Conservation (phyloP, 306 rosid species). For the Dalbergia cochinchinensis region DNA sequence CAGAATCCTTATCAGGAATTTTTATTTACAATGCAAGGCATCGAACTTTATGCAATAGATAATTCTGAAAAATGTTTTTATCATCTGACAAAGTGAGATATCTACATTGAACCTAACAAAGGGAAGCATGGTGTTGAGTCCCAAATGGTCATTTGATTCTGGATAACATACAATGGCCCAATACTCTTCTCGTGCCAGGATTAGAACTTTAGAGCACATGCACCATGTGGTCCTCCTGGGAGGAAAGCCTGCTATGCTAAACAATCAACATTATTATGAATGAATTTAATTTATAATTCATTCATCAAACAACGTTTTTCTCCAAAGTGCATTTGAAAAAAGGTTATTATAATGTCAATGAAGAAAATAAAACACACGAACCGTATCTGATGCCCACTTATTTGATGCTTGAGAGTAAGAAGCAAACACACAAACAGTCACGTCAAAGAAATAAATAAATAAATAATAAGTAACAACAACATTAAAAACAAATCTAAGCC, state of each 20-base stretch:
- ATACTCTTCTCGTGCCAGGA: constrained; percentile 47
- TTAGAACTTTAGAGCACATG: constrained; percentile 48
- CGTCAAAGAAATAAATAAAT: too few relatives aligned
- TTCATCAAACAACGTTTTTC: neutral
- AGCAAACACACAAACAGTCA: neutral
- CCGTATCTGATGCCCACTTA: constrained; percentile 6
- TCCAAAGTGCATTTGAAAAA: neutral
- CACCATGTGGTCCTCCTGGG: constrained; percentile 47
- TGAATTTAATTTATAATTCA: neutral
- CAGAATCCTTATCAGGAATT: constrained; percentile 1
- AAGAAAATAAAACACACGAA: neutral
- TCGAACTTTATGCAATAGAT: neutral
- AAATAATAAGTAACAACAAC: neutral
- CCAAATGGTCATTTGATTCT: constrained; percentile 40
- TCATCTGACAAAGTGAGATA: constrained; percentile 36
- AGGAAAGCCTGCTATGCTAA: neutral
- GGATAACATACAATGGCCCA: constrained; percentile 39
- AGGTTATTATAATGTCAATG: constrained; percentile 10
- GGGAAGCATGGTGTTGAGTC: constrained; percentile 36
- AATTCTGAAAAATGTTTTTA: constrained; percentile 26
- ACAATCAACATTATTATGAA: constrained; percentile 22
- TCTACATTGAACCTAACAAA: constrained; percentile 43
- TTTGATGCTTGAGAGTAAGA: neutral
- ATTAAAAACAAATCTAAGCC: neutral
- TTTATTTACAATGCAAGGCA: constrained; percentile 11